Evolutionary conservation across 495 filamentous ascomycete genomes (phyloP).

Genomic region (Penicillium paradoxum): DNA sequence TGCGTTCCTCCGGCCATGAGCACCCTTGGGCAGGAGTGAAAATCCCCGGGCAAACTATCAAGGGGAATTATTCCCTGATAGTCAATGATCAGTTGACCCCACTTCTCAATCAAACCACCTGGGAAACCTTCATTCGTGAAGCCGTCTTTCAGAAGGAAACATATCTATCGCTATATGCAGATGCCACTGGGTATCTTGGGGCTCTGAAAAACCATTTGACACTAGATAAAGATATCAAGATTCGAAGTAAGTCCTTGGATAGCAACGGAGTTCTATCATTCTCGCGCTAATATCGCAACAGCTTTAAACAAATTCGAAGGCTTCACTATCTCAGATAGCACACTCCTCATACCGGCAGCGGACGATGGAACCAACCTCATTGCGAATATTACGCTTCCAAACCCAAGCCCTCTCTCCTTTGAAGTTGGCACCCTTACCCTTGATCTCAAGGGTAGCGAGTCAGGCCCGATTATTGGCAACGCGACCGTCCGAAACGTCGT

Average conservation of each 20-base stretch:
- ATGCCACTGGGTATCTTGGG: constrained; percentile 29
- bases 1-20: constrained; percentile 21
- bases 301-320: constrained; percentile 27
- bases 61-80: constrained; percentile 33
- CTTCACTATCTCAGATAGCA: constrained; percentile 26
- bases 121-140: constrained; percentile 27
- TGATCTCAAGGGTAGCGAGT: constrained; percentile 27
- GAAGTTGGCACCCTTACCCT: constrained; percentile 33
- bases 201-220: constrained; percentile 28
- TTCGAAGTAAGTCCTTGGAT: constrained; percentile 20
- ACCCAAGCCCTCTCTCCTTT: constrained; percentile 30
- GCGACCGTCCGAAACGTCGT: constrained; percentile 51
- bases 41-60: constrained; percentile 23
- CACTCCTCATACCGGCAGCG: constrained; percentile 22
- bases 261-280: background rate
- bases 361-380: constrained; percentile 33
- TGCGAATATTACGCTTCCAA: constrained; percentile 35
- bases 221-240: constrained; percentile 30
- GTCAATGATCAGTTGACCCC: constrained; percentile 21
- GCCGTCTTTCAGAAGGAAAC: constrained; percentile 26
- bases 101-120: constrained; percentile 23
- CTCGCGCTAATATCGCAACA: constrained; percentile 5
- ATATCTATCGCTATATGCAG: constrained; percentile 21
- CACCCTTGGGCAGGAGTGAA: constrained; percentile 24
- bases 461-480: constrained; percentile 42